These are phyloP conservation scores for Saccharomycopsis hybrid DNA, from an alignment of 1,139 yeast genomes.

Conservation along the genomic window DNA sequence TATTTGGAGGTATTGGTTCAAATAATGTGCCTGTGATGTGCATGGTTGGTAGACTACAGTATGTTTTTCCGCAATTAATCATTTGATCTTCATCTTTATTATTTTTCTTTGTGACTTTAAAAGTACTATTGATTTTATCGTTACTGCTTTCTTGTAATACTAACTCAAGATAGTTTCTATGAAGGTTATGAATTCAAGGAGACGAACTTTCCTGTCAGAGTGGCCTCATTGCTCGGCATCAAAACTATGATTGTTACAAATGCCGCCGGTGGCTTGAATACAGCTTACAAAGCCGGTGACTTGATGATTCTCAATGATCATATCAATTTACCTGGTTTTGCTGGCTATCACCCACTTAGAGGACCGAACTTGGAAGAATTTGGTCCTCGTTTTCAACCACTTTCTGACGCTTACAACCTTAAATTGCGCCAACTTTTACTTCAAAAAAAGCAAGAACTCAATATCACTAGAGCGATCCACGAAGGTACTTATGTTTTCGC, in stretches of 20 bases:
- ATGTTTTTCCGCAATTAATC: constrained; percentile 20
- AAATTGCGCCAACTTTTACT: constrained; percentile 57
- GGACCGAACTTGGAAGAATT: constrained; percentile 77
- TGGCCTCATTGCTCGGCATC: constrained; percentile 59
- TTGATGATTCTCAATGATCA: constrained; percentile 87
- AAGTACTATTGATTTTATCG: constrained; percentile 6
- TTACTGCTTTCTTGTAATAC: too few relatives aligned
- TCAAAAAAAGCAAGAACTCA: constrained; percentile 44
- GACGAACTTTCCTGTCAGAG: constrained; percentile 81
- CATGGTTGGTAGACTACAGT: constrained; percentile 88
- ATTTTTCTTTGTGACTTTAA: too few relatives aligned
- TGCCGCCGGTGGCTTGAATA: constrained; percentile 89
- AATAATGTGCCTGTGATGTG: constrained; percentile 76
- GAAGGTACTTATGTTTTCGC: constrained; percentile 87
- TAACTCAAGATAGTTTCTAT: constrained; percentile 60
- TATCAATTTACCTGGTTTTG: constrained; percentile 82
- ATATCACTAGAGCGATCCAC: constrained; percentile 54
- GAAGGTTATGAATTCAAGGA: constrained; percentile 82
- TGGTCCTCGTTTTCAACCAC: constrained; percentile 84
- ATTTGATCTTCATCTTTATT: not conserved
- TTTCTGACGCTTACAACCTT: constrained; percentile 85
- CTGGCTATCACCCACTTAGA: constrained; percentile 80
- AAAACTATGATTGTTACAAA: constrained; percentile 70
- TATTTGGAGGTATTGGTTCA: constrained; percentile 69
- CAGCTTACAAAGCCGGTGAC: constrained; percentile 69